Conservation (phyloP, 495 filamentous ascomycete species). For the Staphylotrichum tortipilum region DNA sequence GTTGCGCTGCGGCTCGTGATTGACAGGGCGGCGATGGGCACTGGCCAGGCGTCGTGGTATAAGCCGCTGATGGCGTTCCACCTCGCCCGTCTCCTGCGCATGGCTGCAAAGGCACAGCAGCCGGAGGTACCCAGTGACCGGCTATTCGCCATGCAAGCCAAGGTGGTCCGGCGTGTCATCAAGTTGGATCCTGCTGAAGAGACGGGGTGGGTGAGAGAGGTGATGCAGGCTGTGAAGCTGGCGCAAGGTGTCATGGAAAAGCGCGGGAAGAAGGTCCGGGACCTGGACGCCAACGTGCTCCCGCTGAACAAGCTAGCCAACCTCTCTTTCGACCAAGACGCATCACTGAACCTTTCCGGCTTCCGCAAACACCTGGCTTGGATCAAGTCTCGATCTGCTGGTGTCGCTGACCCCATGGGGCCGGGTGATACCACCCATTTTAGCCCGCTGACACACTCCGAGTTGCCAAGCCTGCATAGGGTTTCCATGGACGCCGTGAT, state of each 20-base stretch:
- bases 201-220: neutral
- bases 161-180: slow-evolving; percentile 38
- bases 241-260: neutral
- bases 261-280: slow-evolving; percentile 10
- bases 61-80: slow-evolving; percentile 51
- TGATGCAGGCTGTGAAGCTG: neutral
- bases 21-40: slow-evolving; percentile 3
- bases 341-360: neutral
- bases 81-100: slow-evolving; percentile 34
- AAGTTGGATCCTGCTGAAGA: slow-evolving; percentile 30
- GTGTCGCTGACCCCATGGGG: neutral
- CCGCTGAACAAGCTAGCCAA: neutral
- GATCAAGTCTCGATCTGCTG: slow-evolving; percentile 3
- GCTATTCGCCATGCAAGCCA: slow-evolving; percentile 39
- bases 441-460: neutral
- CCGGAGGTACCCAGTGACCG: neutral
- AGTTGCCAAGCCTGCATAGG: neutral
- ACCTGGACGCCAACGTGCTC: neutral
- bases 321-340: slow-evolving; percentile 10
- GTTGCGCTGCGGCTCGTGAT: slow-evolving; percentile 41
- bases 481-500: slow-evolving; percentile 4
- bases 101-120: neutral
- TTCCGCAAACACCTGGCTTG: slow-evolving; percentile 3
- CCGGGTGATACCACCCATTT: slow-evolving; percentile 6
- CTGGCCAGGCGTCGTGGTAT: slow-evolving; percentile 28